These are phyloP conservation scores for Monilinia aucupariae DNA, from an alignment of 2,329 filamentous ascomycete species.

Conservation along the genomic window DNA sequence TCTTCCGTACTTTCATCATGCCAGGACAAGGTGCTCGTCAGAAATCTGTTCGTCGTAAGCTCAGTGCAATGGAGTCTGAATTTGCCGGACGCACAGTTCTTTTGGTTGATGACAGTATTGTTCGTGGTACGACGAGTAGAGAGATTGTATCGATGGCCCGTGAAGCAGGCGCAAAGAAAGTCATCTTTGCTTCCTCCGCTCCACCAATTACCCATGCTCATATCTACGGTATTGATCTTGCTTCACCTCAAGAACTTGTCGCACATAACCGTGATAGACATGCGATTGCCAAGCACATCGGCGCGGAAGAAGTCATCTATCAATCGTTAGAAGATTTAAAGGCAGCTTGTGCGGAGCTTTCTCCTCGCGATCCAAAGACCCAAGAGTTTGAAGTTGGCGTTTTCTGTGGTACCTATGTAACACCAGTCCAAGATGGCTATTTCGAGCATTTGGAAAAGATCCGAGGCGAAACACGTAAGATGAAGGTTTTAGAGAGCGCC, in stretches of 20 bases:
- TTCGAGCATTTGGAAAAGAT: slow-evolving; percentile 73
- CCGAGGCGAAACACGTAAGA: slow-evolving; percentile 63
- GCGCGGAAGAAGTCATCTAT: slow-evolving; percentile 71
- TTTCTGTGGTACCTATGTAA: slow-evolving; percentile 83
- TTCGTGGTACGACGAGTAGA: slow-evolving; percentile 74
- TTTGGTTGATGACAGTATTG: slow-evolving; percentile 85
- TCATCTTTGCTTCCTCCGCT: slow-evolving; percentile 77
- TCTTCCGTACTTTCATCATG: slow-evolving; percentile 85
- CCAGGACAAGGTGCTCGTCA: slow-evolving; percentile 74
- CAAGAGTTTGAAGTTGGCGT: slow-evolving; percentile 83
- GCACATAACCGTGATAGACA: slow-evolving; percentile 59
- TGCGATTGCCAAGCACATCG: slow-evolving; percentile 62
- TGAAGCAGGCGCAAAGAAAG: slow-evolving; percentile 74
- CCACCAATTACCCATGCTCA: slow-evolving; percentile 81
- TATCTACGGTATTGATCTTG: slow-evolving; percentile 77
- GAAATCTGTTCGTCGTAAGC: slow-evolving; percentile 83
- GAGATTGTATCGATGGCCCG: slow-evolving; percentile 80
- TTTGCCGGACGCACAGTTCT: slow-evolving; percentile 76
- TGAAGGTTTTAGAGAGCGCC: slow-evolving; percentile 60
- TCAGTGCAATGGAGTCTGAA: slow-evolving; percentile 80
- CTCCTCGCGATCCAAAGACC: slow-evolving; percentile 48
- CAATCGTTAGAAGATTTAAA: slow-evolving; percentile 75
- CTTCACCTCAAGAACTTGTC: slow-evolving; percentile 64
- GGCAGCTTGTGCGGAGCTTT: slow-evolving; percentile 68
- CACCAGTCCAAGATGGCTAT: slow-evolving; percentile 71